Base-by-base conservation (phyloP, 495 filamentous ascomycete genomes). In the Talaromyces liani region DNA sequence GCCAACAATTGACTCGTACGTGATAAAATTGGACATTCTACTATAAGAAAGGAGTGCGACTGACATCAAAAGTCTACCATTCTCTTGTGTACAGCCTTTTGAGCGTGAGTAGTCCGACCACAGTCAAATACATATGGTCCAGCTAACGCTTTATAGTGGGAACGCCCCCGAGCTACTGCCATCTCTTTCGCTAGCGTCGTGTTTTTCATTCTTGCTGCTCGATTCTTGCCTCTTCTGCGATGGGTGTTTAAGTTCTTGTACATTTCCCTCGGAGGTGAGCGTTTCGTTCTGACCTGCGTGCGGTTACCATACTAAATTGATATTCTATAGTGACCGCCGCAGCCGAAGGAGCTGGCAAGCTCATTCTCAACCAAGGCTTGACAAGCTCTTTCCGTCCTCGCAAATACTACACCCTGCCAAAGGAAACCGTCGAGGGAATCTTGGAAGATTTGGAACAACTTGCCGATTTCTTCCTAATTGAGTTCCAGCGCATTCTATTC, bases 401-500 rank as follows among this genome's bases (percentile, higher is more conserved):
- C 73, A 86, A 89, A 72, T 99, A 99, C 81, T 96, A 93, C 77
- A 96, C 91, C 27, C 80, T 99, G 45, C 87, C 92, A 9, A 85
- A 89, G 68, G 91, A 94, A 67, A 91, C 90, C 8, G 78, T 96
- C 14, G 91, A 98, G 68, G 77, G 81, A 61, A 70, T 91, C 16
- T 80, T 92, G 60, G 92, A 91, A 65, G 94, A 98, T 70, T 72
- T 93, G 33, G 89, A 93, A 72, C 92, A 97, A 75, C 81, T 99
- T 57, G 77, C 93, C 77, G 97, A 99, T 83, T 99, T 99, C 79
- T 92, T 97, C 77, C 82, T 97, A 66, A 92, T 99, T 66, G 94
- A 99, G 79, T 87, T 91, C 73, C 94, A 99, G 84, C 87, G 95
- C 64, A 85, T 99, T 69, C 68, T 98, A 61, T 99, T 96, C 68